Evolutionary conservation across 2,329 filamentous ascomycete genomes (phyloP).

Genomic region (Leptodontidium sp.): DNA sequence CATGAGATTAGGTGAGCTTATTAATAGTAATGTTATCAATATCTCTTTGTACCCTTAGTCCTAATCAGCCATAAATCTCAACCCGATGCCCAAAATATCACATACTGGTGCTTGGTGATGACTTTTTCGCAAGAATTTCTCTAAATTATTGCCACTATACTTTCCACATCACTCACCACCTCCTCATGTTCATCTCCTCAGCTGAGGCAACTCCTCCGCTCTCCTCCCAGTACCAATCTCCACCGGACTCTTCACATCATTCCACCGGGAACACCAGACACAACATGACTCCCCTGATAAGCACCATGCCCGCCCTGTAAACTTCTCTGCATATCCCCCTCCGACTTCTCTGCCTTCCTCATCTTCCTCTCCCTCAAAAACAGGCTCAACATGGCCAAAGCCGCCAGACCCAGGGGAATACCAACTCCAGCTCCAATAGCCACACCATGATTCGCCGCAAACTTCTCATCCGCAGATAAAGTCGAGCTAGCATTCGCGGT

Average conservation of each 20-base stretch:
- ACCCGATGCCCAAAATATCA: too few relatives aligned
- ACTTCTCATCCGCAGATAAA: neutral
- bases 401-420: constrained; percentile 9
- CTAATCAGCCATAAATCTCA: neutral
- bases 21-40: too few relatives aligned
- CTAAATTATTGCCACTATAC: too few relatives aligned
- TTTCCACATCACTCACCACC: neutral
- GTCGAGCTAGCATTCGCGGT: neutral
- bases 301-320: neutral
- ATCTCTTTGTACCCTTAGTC: too few relatives aligned
- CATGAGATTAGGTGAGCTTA: too few relatives aligned
- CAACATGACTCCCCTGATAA: neutral
- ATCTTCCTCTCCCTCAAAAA: constrained; percentile 22
- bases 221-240: constrained; percentile 8
- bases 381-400: constrained; percentile 1
- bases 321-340: neutral
- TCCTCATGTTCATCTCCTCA: too few relatives aligned
- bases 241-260: constrained; percentile 1
- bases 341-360: neutral
- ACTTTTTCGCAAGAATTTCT: too few relatives aligned
- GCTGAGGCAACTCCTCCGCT: constrained; percentile 6
- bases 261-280: neutral
- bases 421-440: constrained; percentile 22
- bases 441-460: constrained; percentile 13
- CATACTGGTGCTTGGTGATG: too few relatives aligned